Conservation (phyloP, 2,329 filamentous ascomycete genomes). For the Gnomoniopsis sp. region DNA sequence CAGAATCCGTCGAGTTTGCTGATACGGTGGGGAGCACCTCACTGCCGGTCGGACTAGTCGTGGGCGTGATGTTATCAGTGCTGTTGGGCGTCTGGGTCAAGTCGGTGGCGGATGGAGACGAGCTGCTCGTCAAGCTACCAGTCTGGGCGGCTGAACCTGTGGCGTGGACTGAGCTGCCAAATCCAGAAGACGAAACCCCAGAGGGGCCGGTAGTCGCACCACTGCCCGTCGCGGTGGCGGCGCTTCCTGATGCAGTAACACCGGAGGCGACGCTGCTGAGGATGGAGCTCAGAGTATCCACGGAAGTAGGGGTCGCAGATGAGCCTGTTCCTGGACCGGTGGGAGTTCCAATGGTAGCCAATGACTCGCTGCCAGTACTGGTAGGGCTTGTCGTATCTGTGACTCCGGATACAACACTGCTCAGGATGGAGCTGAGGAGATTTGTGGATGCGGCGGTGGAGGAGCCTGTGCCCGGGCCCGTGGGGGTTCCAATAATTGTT, state of each 20-base stretch:
- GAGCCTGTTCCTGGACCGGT: constrained; percentile 8
- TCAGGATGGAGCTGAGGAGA: not conserved
- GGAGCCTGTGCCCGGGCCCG: constrained; percentile 7
- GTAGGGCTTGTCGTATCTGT: not conserved
- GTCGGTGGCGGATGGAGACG: not conserved
- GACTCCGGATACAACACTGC: not conserved
- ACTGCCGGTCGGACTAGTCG: constrained; percentile 1
- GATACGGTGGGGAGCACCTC: constrained; percentile 6
- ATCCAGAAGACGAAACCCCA: not conserved
- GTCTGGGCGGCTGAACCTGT: not conserved
- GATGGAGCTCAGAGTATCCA: constrained; percentile 9
- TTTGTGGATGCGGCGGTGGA: not conserved
- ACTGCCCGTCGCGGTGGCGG: not conserved
- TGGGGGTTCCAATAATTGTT: not conserved
- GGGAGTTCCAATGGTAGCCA: constrained; percentile 4
- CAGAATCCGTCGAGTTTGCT: constrained; percentile 10
- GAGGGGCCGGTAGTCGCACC: not conserved
- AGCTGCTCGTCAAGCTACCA: not conserved
- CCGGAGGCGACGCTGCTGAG: constrained; percentile 1
- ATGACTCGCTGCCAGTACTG: not conserved
- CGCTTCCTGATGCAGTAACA: not conserved
- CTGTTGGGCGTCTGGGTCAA: constrained; percentile 13
- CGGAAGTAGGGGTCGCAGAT: not conserved
- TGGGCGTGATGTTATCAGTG: constrained; percentile 9
- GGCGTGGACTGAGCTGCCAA: not conserved